A percentile compares a stretch with the other conserved stretches of the same genome.
Evolutionary conservation across 306 rosid genomes (phyloP).

Genomic region (Cucurbita moschata): DNA sequence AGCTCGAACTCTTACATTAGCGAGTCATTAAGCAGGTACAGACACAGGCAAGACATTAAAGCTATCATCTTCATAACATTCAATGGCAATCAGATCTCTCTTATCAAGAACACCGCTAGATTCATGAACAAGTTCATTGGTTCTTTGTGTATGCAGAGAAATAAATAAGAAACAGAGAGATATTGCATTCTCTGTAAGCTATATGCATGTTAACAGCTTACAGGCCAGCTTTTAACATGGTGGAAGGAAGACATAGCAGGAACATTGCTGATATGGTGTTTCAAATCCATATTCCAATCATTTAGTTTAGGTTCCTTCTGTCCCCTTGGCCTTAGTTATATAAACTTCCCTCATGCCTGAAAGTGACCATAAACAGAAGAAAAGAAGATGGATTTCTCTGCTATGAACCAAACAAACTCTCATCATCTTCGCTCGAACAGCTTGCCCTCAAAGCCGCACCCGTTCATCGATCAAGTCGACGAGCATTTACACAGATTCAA

Average conservation of each 20-base stretch:
- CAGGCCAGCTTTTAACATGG: background rate
- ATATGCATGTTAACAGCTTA: background rate
- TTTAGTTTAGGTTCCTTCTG: slow-evolving; percentile 1
- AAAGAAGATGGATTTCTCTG: slow-evolving; percentile 11
- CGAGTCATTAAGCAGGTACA: background rate
- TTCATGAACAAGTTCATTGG: background rate
- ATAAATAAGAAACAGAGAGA: background rate
- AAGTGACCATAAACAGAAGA: background rate
- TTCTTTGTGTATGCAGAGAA: background rate
- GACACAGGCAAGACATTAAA: background rate
- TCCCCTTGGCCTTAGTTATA: background rate
- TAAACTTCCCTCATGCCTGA: background rate
- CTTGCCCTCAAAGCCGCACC: slow-evolving; percentile 22
- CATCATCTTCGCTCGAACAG: slow-evolving; percentile 19
- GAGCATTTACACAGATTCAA: slow-evolving; percentile 9
- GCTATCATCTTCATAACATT: background rate
- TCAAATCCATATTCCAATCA: slow-evolving; percentile 4
- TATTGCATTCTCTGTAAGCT: background rate
- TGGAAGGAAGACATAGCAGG: slow-evolving; percentile 16
- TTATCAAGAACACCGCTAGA: background rate
- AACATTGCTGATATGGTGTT: slow-evolving; percentile 9
- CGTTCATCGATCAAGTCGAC: slow-evolving; percentile 5
- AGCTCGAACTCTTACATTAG: background rate
- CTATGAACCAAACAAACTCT: background rate
- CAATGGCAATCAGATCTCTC: background rate